A percentile compares a stretch with the other conserved stretches of the same genome.
These are phyloP conservation scores for Podila epicladia DNA, from an alignment of 192 early-diverging fungal species.

Conservation along the genomic window DNA sequence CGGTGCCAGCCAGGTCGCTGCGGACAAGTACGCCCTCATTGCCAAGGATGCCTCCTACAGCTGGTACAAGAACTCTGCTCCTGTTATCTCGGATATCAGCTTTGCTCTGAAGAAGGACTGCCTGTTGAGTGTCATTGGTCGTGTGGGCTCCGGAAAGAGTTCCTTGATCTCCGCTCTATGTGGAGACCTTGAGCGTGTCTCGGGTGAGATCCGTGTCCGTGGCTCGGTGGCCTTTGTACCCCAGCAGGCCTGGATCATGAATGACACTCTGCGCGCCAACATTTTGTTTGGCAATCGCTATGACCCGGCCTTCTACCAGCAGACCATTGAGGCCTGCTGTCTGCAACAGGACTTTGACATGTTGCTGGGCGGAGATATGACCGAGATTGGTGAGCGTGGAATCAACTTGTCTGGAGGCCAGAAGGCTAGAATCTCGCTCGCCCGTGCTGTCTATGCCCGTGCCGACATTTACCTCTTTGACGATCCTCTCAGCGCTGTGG, in stretches of 20 bases:
- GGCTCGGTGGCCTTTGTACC: constrained; percentile 75
- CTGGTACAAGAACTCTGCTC: constrained; percentile 39
- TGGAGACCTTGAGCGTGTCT: constrained; percentile 84
- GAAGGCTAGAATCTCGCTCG: constrained; percentile 75
- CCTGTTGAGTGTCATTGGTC: constrained; percentile 39
- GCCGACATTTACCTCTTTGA: constrained; percentile 71
- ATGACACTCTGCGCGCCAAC: constrained; percentile 91
- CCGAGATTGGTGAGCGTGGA: constrained; percentile 93
- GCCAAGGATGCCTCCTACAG: constrained; percentile 39
- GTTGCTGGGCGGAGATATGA: constrained; percentile 86
- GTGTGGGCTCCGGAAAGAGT: constrained; percentile 65
- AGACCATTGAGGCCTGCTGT: constrained; percentile 83
- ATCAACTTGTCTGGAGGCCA: constrained; percentile 95
- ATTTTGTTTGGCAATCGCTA: constrained; percentile 87
- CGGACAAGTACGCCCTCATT: constrained; percentile 36
- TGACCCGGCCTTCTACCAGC: constrained; percentile 60
- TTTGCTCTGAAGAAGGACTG: constrained; percentile 33
- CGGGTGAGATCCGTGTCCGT: constrained; percentile 72
- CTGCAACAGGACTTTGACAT: constrained; percentile 87
- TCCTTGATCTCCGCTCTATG: constrained; percentile 65
- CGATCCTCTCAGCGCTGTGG: constrained; percentile 69
- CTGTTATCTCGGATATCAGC: constrained; percentile 35
- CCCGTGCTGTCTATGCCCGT: constrained; percentile 88
- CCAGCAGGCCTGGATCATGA: constrained; percentile 92
- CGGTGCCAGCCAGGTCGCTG: constrained; percentile 10